phyloP scores from a whole-genome alignment of 768 basidiomycete genomes.

The Rhizopogon vinicolor region DNA sequence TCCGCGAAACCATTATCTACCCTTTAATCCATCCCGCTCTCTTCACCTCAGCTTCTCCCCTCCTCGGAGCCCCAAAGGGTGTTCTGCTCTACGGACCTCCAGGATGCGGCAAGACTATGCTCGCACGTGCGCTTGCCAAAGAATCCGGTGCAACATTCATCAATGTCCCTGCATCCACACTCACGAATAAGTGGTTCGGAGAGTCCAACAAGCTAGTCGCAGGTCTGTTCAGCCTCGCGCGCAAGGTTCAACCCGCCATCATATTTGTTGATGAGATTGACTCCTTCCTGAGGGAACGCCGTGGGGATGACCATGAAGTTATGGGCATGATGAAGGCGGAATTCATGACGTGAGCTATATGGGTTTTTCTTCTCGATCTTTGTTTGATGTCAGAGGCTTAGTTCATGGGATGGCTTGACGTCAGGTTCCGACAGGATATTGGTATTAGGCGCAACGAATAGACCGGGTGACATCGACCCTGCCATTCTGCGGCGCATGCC shows the following conservation, averaged over 20 bases:
- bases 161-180: constrained; percentile 70
- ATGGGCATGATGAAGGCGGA: constrained; percentile 99
- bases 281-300: constrained; percentile 85
- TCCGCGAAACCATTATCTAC: constrained; percentile 94
- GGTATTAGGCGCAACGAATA: constrained; percentile 92
- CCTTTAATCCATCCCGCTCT: constrained; percentile 88
- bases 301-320: constrained; percentile 90
- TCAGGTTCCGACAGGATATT: constrained; percentile 80
- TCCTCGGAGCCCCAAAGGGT: constrained; percentile 91
- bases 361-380: constrained; percentile 4
- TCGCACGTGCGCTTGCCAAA: constrained; percentile 97
- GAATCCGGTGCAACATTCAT: constrained; percentile 98
- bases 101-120: constrained; percentile 98
- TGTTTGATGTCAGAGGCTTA: constrained; percentile 20
- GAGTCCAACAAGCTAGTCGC: constrained; percentile 95
- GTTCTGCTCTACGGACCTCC: constrained; percentile 95
- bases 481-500: constrained; percentile 96
- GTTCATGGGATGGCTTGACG: constrained; percentile 92
- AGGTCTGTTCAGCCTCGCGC: constrained; percentile 88
- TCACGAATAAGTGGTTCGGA: constrained; percentile 83
- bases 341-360: constrained; percentile 74
- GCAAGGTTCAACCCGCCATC: constrained; percentile 91
- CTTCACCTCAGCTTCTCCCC: constrained; percentile 74
- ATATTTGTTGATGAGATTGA: constrained; percentile 99
- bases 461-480: constrained; percentile 87